Conservation (phyloP, 1,284 basidiomycete species). For the Trametes polyzona region DNA sequence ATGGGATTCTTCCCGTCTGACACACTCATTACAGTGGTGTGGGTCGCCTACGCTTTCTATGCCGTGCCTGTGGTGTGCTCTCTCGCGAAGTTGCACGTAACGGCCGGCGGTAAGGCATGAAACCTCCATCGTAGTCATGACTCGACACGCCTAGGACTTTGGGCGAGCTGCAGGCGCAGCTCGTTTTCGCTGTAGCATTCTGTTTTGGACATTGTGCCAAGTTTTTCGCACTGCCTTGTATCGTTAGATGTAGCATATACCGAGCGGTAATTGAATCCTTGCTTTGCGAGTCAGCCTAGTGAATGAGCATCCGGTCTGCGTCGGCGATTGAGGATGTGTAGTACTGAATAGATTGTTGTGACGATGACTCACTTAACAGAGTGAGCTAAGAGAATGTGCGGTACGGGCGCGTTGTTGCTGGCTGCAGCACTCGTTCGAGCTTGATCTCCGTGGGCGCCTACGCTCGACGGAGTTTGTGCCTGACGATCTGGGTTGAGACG, state of each 20-base stretch:
- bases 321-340: no score
- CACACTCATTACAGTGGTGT: conserved; percentile 58
- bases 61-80: conserved; percentile 71
- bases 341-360: no score
- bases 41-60: conserved; percentile 77
- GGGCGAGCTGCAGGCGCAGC: conserved; percentile 11
- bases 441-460: not conserved
- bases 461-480: not conserved
- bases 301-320: not conserved
- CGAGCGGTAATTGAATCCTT: not conserved
- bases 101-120: conserved; percentile 35
- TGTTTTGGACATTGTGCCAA: conserved; percentile 2
- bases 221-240: conserved; percentile 14
- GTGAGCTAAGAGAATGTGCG: no score
- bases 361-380: no score
- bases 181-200: conserved; percentile 6
- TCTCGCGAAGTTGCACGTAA: conserved; percentile 70
- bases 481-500: not conserved
- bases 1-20: conserved; percentile 3
- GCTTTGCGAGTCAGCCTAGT: not conserved
- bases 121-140: not conserved
- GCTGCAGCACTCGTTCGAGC: no score
- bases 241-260: conserved; percentile 23
- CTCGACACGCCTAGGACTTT: not conserved
- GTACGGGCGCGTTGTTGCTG: no score